Percentiles rank a stretch among this genome's conserved stretches.
Evolutionary conservation across 2,329 filamentous ascomycete species (phyloP).

Genomic region (Cercospora sp.): DNA sequence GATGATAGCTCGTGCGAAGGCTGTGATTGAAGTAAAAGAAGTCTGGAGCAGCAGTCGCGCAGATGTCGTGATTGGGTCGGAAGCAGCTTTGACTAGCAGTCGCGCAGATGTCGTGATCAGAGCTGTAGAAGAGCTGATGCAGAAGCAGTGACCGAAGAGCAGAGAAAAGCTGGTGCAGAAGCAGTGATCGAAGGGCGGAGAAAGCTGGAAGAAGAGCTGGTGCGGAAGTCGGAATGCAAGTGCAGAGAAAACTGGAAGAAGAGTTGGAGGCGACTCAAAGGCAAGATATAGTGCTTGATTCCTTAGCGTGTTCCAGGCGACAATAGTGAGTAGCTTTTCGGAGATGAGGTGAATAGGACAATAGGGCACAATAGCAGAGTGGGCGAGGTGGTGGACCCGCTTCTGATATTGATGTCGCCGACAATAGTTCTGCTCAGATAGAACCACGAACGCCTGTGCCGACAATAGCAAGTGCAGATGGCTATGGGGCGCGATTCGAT

Average conservation of each 20-base stretch:
- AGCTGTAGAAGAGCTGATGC: neutral
- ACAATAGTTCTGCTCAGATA: neutral
- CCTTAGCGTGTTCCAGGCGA: neutral
- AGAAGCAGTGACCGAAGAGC: neutral
- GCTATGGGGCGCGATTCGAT: neutral
- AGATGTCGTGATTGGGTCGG: neutral
- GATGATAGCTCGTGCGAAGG: neutral
- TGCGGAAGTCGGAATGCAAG: neutral
- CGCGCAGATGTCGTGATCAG: neutral
- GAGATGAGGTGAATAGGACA: neutral
- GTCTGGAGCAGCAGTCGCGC: neutral
- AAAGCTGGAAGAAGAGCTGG: neutral
- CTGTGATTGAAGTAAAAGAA: neutral
- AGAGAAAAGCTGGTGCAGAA: neutral
- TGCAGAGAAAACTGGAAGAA: neutral
- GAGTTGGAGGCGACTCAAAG: neutral
- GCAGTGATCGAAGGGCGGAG: neutral
- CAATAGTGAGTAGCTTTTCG: neutral
- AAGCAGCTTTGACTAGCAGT: neutral
- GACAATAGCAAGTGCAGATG: neutral
- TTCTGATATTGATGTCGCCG: neutral
- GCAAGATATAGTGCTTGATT: neutral
- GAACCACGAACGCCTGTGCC: neutral
- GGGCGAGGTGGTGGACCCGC: neutral
- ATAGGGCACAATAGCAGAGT: neutral